Base-by-base conservation (phyloP, 2,329 filamentous ascomycete genomes). In the Cytospora paraplurivora region DNA sequence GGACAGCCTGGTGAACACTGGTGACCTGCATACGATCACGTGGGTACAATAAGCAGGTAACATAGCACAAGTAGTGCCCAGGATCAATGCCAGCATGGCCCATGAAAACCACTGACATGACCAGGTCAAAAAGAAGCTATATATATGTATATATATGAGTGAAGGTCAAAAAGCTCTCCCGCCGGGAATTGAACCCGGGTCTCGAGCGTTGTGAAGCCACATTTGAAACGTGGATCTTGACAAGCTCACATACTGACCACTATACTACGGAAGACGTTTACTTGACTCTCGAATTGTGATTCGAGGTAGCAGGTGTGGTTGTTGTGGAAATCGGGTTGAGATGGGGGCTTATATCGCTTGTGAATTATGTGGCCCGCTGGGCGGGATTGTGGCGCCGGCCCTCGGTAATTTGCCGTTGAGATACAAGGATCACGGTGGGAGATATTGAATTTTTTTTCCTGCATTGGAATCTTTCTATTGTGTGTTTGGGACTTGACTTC, bases 161-260 rank as follows among this genome's bases (percentile, higher is more conserved):
- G 12, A 13, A 47, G 41, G 19, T 19, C 6, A 17, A 47, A 47
- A 44, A 44, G 8, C 38, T 44, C 38, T 44, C 38, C 13, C 38
- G 38, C 38, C 38, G 38, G 38, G 38, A 44, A 44, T 44, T 44
- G 38, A 44, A 44, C 38, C 38, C 38, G 38, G 38, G 41, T 47
- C 41, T n/a, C 41, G 19, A 47, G 41, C 41, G 41, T 19, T 17
- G 3, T 47, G n/a, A 10, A 47, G 5, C 17, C 5, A 27, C 27
- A 2, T 27, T 7, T 47, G 17, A 4, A n/a, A 47, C 21, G 44
- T 19, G n/a, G n/a, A 8, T 5, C 7, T 19, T 47, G 44, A 47
- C 44, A 47, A 47, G 44, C 44, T 47, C 21, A 19, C 21, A 47
- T 47, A 47, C 44, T 47, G 44, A 47, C 44, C 44, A 47, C 44